These are phyloP conservation scores for Solanum rostratum DNA, from an alignment of 257 asterid species.

Conservation along the genomic window DNA sequence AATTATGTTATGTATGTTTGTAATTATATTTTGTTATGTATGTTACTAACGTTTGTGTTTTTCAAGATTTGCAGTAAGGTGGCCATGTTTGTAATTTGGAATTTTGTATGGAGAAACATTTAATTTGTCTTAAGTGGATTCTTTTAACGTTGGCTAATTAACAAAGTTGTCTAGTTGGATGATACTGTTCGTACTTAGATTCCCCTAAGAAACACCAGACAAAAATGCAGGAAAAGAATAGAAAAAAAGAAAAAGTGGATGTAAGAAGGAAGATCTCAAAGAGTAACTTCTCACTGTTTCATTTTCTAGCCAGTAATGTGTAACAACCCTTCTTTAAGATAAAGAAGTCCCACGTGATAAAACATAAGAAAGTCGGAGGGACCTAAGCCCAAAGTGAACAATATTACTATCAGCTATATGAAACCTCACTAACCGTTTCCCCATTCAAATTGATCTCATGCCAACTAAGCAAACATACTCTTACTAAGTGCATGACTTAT, in stretches of 20 bases:
- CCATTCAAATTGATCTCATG: not conserved
- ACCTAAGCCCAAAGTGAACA: too few species aligned
- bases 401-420: too few species aligned
- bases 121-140: not conserved
- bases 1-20: too few species aligned
- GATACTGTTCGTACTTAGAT: not conserved
- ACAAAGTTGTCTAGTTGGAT: not conserved
- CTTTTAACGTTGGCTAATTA: not conserved
- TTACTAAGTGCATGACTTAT: not conserved
- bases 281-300: not conserved
- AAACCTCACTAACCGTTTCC: too few species aligned
- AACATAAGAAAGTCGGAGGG: too few species aligned
- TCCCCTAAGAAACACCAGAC: not conserved
- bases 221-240: not conserved
- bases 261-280: not conserved
- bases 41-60: not conserved
- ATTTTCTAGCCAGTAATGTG: not conserved
- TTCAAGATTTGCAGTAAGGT: not conserved
- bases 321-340: too few species aligned
- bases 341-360: too few species aligned
- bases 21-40: not conserved
- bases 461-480: not conserved
- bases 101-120: not conserved
- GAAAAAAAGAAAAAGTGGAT: not conserved
- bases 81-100: not conserved